Evolutionary conservation across 768 basidiomycete species (phyloP), one percentile per base, ranked within the genome.

Genomic region (Russula emetica): DNA sequence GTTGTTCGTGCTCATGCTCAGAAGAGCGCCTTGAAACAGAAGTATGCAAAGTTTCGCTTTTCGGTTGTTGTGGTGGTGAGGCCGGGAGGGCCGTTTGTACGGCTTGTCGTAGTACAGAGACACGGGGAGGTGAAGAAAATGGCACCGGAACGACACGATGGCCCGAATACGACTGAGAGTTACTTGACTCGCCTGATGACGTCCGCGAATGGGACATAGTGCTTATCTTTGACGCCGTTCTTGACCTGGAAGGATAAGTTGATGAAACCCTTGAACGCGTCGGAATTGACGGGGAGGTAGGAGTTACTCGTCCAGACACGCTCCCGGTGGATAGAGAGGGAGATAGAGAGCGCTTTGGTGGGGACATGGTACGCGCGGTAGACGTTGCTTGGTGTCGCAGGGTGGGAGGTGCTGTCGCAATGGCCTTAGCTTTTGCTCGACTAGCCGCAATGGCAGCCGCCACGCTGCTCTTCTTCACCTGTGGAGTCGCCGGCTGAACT

Each of bases 371-470:
- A 69, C 88, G 83, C 38, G 89, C 79, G 18, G 82, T 78, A 55
- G 90, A 89, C 10, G 89, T 92, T 6, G 90, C 89, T 72, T 92
- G 90, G 72, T 93, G 92, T 58, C 87, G 82, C 55, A 91, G 78
- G 56, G 83, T 82, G 4, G 92, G 92, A 22, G 92, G 92, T 10
- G 90, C 88, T 36, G 80, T 86, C 2, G 92, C 90, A 64, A 91
- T 91, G 24, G 84, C 87, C 70, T 86, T 92, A 18, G 91, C 90
- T 72, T 92, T 95, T 18, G 88, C 91, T 26, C 93, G 83, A 72
- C 90, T 94, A 24, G 94, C 92, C 45, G 94, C 94, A 69, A 95
- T 90, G 26, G 91, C 85, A 10, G 93, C 90, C 45, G 90, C 87
- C 60, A 94, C 79, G 62, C 90, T 92, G 51, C 83, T 84, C 74